Conservation (phyloP, 208 protist genomes). For the Trypanosomatidae sp. region DNA sequence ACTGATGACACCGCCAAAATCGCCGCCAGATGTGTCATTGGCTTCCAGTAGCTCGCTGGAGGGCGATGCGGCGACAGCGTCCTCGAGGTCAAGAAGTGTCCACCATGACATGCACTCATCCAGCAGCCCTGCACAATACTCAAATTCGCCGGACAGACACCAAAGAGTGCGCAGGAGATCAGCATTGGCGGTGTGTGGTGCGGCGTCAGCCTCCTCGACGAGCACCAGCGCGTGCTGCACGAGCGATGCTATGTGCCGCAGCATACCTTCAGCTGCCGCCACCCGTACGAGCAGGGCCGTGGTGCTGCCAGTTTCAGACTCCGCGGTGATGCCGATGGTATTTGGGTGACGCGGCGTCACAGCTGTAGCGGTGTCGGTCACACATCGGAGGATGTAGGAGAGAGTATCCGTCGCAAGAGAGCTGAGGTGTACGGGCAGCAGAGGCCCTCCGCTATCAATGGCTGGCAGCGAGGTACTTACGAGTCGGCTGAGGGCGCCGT, state of each 20-base stretch:
- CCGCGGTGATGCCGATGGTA: neutral
- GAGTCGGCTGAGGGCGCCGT: neutral
- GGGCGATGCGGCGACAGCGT: neutral
- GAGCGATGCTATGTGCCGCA: neutral
- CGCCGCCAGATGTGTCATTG: neutral
- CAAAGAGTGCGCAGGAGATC: neutral
- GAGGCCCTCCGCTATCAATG: neutral
- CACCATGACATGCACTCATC: slow-evolving; percentile 20
- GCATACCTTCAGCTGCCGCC: slow-evolving; percentile 13
- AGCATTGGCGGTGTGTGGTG: neutral
- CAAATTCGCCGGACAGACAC: neutral
- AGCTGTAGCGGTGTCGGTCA: neutral
- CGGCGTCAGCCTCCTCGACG: neutral
- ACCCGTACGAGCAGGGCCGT: slow-evolving; percentile 12
- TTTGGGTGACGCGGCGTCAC: neutral
- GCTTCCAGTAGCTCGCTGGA: neutral
- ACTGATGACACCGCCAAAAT: neutral
- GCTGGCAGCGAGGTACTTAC: neutral
- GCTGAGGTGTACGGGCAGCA: neutral
- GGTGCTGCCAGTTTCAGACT: neutral
- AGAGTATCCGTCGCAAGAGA: neutral
- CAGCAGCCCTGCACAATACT: slow-evolving; percentile 1
- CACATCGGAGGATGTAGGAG: slow-evolving; percentile 12
- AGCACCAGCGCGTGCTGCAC: neutral
- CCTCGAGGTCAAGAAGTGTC: slow-evolving; percentile 19